Evolutionary conservation across 306 rosid genomes (phyloP).

Genomic region (Calophaca sinica): DNA sequence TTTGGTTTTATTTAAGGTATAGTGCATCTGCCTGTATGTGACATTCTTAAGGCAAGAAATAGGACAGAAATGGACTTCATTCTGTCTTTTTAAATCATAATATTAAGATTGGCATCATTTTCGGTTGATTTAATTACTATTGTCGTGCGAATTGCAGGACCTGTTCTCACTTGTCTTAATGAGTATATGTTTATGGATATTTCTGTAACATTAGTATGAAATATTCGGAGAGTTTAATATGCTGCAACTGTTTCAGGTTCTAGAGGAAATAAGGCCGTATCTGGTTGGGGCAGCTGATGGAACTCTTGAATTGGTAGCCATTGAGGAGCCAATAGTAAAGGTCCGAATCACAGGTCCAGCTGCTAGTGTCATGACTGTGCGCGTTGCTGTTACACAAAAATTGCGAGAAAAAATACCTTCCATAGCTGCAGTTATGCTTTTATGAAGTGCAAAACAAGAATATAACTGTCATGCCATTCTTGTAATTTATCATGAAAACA

Average conservation of each 20-base stretch:
- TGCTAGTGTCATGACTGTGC: slow-evolving; percentile 88
- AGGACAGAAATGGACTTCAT: too few species aligned
- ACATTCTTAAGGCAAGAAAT: too few species aligned
- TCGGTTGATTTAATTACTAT: slow-evolving; percentile 18
- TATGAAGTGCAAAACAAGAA: slow-evolving; percentile 47
- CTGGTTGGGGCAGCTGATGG: slow-evolving; percentile 90
- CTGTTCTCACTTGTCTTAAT: slow-evolving; percentile 26
- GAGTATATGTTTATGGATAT: slow-evolving; percentile 19
- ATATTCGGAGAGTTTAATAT: neutral
- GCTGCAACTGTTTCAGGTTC: slow-evolving; percentile 60
- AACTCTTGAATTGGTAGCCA: slow-evolving; percentile 80
- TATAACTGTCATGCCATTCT: slow-evolving; percentile 32
- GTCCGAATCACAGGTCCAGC: slow-evolving; percentile 72
- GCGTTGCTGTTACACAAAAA: slow-evolving; percentile 96
- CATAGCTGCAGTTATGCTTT: slow-evolving; percentile 87
- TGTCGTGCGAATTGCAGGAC: slow-evolving; percentile 11
- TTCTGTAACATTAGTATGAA: slow-evolving; percentile 6
- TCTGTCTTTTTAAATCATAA: neutral
- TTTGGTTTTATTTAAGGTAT: too few species aligned
- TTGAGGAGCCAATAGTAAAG: slow-evolving; percentile 89
- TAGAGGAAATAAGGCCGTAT: slow-evolving; percentile 96
- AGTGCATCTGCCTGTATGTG: too few species aligned
- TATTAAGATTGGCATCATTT: neutral
- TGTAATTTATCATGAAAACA: slow-evolving; percentile 41
- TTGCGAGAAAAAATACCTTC: slow-evolving; percentile 89